Percentiles rank a stretch among this genome's conserved stretches.
Evolutionary conservation across 345 rosid genomes (phyloP).

Genomic region (Diplotaxis tenuifolia): DNA sequence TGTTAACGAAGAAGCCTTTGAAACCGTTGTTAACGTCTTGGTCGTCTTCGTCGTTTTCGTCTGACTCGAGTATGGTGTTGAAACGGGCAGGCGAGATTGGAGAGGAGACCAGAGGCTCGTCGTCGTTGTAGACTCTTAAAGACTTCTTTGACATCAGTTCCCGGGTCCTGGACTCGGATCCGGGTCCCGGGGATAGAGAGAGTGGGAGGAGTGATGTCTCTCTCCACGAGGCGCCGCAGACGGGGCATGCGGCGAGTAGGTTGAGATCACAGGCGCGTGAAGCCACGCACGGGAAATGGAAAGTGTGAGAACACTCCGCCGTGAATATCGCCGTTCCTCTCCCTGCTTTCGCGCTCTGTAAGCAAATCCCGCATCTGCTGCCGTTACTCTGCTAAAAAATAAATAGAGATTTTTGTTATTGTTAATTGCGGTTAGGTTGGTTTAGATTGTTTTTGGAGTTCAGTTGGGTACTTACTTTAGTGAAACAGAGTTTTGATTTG

Average conservation of each 20-base stretch:
- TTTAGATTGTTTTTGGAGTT: no score
- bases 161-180: slow-evolving; percentile 25
- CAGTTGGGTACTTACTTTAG: slow-evolving; percentile 45
- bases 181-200: slow-evolving; percentile 29
- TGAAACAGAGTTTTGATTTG: slow-evolving; percentile 61
- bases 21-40: slow-evolving; percentile 45
- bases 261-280: slow-evolving; percentile 44
- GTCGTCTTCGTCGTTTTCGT: slow-evolving; percentile 46
- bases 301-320: slow-evolving; percentile 79
- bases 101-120: slow-evolving; percentile 71
- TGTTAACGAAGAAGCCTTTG: slow-evolving; percentile 56
- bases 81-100: slow-evolving; percentile 53
- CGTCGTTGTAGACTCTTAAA: slow-evolving; percentile 70
- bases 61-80: slow-evolving; percentile 77
- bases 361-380: slow-evolving; percentile 71
- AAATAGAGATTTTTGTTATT: no score
- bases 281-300: slow-evolving; percentile 76
- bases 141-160: slow-evolving; percentile 34
- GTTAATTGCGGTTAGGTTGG: no score
- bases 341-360: slow-evolving; percentile 60
- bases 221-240: slow-evolving; percentile 69
- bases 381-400: slow-evolving; percentile 41
- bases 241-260: slow-evolving; percentile 57
- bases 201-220: slow-evolving; percentile 44
- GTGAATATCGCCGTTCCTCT: slow-evolving; percentile 83